Base-by-base conservation (phyloP, 805 yeast species). In the Brettanomyces sp. region DNA sequence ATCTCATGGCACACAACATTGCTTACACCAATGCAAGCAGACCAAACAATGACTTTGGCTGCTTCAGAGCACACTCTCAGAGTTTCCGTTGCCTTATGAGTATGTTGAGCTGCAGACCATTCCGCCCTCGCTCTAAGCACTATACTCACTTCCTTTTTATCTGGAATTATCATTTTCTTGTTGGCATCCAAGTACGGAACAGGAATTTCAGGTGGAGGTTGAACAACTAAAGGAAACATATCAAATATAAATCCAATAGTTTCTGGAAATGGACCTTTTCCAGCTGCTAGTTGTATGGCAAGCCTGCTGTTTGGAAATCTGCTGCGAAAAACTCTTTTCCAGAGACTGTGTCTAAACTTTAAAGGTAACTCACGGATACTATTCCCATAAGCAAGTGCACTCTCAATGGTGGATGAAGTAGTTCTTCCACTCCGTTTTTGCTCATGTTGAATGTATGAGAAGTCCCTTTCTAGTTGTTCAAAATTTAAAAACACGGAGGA, bases 141-240 rank as follows among this genome's bases (percentile, higher is more conserved):
- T n/a, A 52, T 45, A 13, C 62, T 62, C 1, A 65, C 53, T 46
- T 67, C 68, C 36, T 56, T 58, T 42, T 65, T 60, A 1, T 56
- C 59, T 0, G 79, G 78, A 6, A 64, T 58, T 5, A 63, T 58
- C 3, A 72, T 52, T 34, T 58, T 60, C 44, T 67, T 69, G 30
- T 71, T 71, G 2, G 67, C 66, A 41, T 67, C 67, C 36, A 73
- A 51, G 50, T 63, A 72, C 0, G 77, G 75, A 35, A 58, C 60
- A 2, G 77, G 77, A 12, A 70, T 47, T 12, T 63, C 67, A 1
- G 74, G 70, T 22, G 77, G 76, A 21, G 67, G 65, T 3, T 60
- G 58, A 3, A 62, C 53, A 4, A 62, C 56, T 40, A 57, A 42
- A 1, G 61, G 59, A 23, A 49, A 53, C 47, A 62, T 47, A 41